Base-by-base conservation (phyloP, 371 early-diverging fungal genomes). In the Basidiobolus meristosporus region DNA sequence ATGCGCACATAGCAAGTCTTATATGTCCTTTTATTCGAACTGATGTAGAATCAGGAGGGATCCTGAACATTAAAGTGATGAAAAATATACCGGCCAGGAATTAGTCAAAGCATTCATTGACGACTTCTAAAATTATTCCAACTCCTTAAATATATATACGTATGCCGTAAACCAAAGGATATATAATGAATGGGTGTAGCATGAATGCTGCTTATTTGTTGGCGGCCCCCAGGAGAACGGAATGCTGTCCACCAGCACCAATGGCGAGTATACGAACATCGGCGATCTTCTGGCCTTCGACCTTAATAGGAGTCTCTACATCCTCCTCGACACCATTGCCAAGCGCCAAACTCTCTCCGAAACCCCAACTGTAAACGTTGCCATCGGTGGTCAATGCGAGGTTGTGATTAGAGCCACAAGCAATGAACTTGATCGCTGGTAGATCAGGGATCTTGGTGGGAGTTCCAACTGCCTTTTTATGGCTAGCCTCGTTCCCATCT, bases 331-430 rank as follows among this genome's bases (percentile, higher is more conserved):
- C 62, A 26, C 77, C 82, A 45, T 78, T 79, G 16, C 83, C 87
- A 34, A 77, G 66, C 15, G 70, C 75, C n/a, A 64, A 51, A 49
- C 67, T 67, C 33, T 77, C 80, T 29, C 83, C 84, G 47, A 78
- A 83, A 19, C 99, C 99, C 91, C 92, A 96, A 1, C 93, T 67
- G 49, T 70, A 90, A 26, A 88, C 70, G 16, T 55, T 53, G 40
- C 84, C 80, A 23, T 77, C 77, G 10, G 40, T 40, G 3, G 72
- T 62, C 12, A 86, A 38, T 4, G 86, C 88, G 17, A 89, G 47
- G 11, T 82, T 59, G 56, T 95, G 96, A 56, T 95, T 90, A 39
- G 73, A 62, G 15, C 99, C 98, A 37, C 78, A 69, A 22, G 60
- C 59, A 41, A 98, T 68, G 12, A 64, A 51, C 9, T 53, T 51